Percentiles rank a stretch among this genome's conserved stretches.
Conservation (phyloP, 148 eudicot genomes). For the Hydrangea macrophylla region DNA sequence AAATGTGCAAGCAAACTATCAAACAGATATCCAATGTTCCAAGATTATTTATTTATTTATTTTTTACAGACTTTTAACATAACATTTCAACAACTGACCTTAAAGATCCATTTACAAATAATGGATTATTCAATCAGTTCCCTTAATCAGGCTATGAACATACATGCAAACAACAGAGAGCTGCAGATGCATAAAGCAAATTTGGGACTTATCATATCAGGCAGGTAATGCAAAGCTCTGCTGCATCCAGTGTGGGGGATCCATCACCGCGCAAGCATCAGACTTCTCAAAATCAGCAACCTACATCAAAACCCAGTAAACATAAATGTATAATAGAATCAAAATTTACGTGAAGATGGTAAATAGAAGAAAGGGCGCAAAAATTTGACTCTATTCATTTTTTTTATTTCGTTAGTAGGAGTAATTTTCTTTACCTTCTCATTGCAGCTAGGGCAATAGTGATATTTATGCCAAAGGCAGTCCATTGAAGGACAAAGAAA, state of each 20-base stretch:
- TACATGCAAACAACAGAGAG: neutral
- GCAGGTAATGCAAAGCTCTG: slow-evolving; percentile 68
- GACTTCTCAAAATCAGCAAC: slow-evolving; percentile 79
- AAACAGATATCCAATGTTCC: neutral
- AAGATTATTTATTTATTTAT: neutral
- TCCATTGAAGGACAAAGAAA: slow-evolving; percentile 90
- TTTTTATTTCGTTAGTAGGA: no score
- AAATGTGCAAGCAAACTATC: slow-evolving; percentile 3
- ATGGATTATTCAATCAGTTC: neutral
- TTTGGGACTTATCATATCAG: slow-evolving; percentile 13
- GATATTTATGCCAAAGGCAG: slow-evolving; percentile 97
- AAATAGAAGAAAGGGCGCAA: neutral
- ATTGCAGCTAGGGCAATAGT: slow-evolving; percentile 80
- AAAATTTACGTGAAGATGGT: neutral
- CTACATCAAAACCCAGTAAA: slow-evolving; percentile 23
- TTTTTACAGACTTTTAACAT: slow-evolving; percentile 2
- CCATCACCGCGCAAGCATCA: slow-evolving; percentile 70
- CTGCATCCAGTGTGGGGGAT: slow-evolving; percentile 69
- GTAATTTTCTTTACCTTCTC: slow-evolving; percentile 52
- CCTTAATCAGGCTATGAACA: neutral
- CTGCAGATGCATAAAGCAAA: neutral
- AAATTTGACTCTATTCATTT: neutral
- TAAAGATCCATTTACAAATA: neutral
- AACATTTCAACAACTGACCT: neutral
- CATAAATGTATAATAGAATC: neutral